Conservation (phyloP, 306 rosid genomes). For the Oxytropis ochrocephala region DNA sequence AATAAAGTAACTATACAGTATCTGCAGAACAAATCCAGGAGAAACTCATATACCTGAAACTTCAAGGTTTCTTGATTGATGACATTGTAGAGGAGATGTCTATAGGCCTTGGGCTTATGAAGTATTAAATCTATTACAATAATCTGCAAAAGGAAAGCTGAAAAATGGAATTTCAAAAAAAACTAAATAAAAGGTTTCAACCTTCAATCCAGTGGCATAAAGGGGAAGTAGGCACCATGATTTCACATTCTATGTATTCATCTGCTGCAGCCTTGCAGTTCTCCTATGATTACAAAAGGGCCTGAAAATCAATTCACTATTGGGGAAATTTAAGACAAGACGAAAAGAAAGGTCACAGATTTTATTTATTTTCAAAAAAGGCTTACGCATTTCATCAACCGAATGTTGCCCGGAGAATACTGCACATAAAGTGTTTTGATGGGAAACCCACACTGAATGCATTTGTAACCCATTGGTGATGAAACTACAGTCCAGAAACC, state of each 20-base stretch:
- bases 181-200: slow-evolving; percentile 5
- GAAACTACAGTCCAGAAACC: neutral
- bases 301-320: neutral
- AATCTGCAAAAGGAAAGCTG: slow-evolving; percentile 37
- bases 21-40: neutral
- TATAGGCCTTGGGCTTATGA: slow-evolving; percentile 77
- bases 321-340: neutral
- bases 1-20: neutral
- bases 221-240: slow-evolving; percentile 41
- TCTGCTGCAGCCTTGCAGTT: slow-evolving; percentile 79
- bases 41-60: slow-evolving; percentile 43
- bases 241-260: slow-evolving; percentile 79
- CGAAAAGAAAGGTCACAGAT: neutral
- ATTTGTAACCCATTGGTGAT: slow-evolving; percentile 38
- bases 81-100: slow-evolving; percentile 75
- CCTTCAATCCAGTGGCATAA: neutral
- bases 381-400: slow-evolving; percentile 84
- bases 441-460: slow-evolving; percentile 63
- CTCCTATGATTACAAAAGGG: slow-evolving; percentile 33
- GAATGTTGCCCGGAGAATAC: slow-evolving; percentile 87
- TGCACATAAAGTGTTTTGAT: slow-evolving; percentile 61
- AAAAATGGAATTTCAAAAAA: neutral
- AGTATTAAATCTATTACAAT: slow-evolving; percentile 71
- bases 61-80: slow-evolving; percentile 37
- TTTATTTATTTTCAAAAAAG: neutral